Percentiles rank a stretch among this genome's conserved stretches.
phyloP scores from a whole-genome alignment of 1,284 basidiomycete genomes.

The Sanghuangporus sanghuang region DNA sequence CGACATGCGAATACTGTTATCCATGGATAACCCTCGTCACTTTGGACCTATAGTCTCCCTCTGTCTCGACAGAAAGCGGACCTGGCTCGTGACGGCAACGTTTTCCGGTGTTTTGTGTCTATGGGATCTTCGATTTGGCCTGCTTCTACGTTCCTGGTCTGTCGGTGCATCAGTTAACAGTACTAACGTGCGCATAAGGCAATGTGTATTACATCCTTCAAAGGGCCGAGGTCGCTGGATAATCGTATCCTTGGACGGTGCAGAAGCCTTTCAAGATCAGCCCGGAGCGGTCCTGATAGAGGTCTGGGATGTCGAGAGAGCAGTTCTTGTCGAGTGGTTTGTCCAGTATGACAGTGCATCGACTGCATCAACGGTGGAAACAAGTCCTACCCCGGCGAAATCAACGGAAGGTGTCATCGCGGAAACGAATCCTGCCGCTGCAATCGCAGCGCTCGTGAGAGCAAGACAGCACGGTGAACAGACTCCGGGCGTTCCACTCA shows the following conservation, averaged over 20 bases:
- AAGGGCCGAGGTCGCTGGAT: slow-evolving; percentile 88
- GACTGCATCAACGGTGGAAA: slow-evolving; percentile 31
- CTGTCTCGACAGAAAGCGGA: slow-evolving; percentile 75
- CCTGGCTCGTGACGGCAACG: slow-evolving; percentile 89
- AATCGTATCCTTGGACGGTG: slow-evolving; percentile 69
- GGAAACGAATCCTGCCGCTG: slow-evolving; percentile 57
- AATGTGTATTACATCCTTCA: slow-evolving; percentile 77
- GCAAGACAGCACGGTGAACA: slow-evolving; percentile 32
- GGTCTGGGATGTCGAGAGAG: slow-evolving; percentile 33
- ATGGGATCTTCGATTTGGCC: slow-evolving; percentile 93
- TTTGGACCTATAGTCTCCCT: slow-evolving; percentile 83
- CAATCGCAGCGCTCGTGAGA: slow-evolving; percentile 51
- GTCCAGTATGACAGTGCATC: slow-evolving; percentile 59
- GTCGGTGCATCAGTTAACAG: slow-evolving; percentile 55
- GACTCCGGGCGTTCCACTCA: background rate
- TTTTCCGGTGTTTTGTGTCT: slow-evolving; percentile 78
- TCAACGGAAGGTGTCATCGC: slow-evolving; percentile 31
- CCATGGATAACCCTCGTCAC: slow-evolving; percentile 81
- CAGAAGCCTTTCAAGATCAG: slow-evolving; percentile 13
- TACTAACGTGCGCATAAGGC: slow-evolving; percentile 51
- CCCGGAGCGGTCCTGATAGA: slow-evolving; percentile 33
- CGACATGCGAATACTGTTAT: slow-evolving; percentile 74
- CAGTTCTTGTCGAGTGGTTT: slow-evolving; percentile 71
- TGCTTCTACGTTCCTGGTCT: slow-evolving; percentile 86
- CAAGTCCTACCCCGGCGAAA: slow-evolving; percentile 46